phyloP scores from a whole-genome alignment of 2,329 filamentous ascomycete species.

The Diaporthe capsici region DNA sequence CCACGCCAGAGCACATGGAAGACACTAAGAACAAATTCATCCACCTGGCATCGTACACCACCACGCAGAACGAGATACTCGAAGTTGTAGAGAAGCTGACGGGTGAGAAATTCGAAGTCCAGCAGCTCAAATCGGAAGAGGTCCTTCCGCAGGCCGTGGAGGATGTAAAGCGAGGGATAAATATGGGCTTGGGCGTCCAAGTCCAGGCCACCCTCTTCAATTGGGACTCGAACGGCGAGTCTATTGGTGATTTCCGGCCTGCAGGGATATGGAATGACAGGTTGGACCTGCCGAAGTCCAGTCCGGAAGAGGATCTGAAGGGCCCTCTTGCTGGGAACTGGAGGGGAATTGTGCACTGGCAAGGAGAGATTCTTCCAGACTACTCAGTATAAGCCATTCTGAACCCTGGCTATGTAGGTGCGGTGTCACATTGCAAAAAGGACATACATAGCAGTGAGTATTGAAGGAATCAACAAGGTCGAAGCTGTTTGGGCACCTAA shows the following conservation, averaged over 20 bases:
- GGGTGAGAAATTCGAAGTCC: not conserved
- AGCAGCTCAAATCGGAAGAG: not conserved
- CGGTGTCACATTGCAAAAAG: too few species aligned
- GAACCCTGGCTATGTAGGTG: not conserved
- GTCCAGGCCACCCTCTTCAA: not conserved
- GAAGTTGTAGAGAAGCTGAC: not conserved
- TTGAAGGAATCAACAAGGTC: too few species aligned
- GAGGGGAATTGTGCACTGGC: conserved; percentile 7
- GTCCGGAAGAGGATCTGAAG: not conserved
- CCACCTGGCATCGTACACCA: not conserved
- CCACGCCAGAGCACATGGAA: not conserved
- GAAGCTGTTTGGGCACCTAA: too few species aligned
- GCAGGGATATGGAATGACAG: not conserved
- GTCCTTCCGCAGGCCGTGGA: not conserved
- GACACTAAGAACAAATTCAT: not conserved
- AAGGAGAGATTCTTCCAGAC: not conserved
- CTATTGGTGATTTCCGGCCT: not conserved
- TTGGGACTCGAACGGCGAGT: not conserved
- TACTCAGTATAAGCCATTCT: not conserved
- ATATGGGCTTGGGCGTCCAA: not conserved
- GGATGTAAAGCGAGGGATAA: not conserved
- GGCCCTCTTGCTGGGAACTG: not conserved
- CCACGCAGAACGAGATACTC: not conserved
- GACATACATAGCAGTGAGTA: too few species aligned
- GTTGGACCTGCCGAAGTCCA: not conserved